A percentile compares a stretch with the other conserved stretches of the same genome.
Evolutionary conservation across 352 stramenopile genomes (phyloP).

Genomic region (Globisporangium cylindrosporum): DNA sequence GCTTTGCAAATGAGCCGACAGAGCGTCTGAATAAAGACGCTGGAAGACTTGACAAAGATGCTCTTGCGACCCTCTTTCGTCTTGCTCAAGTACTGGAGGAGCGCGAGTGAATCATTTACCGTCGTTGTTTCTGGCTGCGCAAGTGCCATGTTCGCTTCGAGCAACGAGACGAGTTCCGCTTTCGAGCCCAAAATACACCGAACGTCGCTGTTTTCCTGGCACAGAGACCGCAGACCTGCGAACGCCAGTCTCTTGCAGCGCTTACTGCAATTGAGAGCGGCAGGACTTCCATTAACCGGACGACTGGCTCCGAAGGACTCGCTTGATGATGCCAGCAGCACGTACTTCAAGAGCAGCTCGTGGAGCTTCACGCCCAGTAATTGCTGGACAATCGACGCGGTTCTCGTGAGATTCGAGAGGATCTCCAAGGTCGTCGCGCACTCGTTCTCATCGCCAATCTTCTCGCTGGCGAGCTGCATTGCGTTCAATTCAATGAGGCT

Average conservation of each 20-base stretch:
- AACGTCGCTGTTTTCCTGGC: constrained; percentile 30
- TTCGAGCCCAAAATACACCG: constrained; percentile 27
- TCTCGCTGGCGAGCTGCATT: constrained; percentile 16
- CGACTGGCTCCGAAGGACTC: not conserved
- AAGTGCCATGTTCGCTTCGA: not conserved
- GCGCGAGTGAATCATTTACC: constrained; percentile 1
- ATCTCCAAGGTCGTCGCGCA: constrained; percentile 37
- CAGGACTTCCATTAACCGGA: not conserved
- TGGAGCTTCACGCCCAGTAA: constrained; percentile 45
- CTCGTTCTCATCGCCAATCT: constrained; percentile 17
- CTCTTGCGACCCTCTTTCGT: constrained; percentile 16
- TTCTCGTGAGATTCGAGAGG: constrained; percentile 41
- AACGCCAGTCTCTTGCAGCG: constrained; percentile 24
- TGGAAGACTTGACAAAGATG: constrained; percentile 22
- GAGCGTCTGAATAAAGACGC: constrained; percentile 21
- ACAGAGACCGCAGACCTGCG: constrained; percentile 35
- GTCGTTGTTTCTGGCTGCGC: not conserved
- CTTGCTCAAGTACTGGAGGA: constrained; percentile 34
- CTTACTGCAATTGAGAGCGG: constrained; percentile 1
- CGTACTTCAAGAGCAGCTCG: constrained; percentile 40
- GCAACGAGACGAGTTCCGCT: constrained; percentile 14
- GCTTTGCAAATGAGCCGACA: constrained; percentile 17
- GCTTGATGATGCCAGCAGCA: constrained; percentile 16
- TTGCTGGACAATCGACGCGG: constrained; percentile 17
- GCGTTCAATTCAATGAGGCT: constrained; percentile 42